Evolutionary conservation across 345 rosid genomes (phyloP).

Genomic region (Lagerstroemia speciosa): DNA sequence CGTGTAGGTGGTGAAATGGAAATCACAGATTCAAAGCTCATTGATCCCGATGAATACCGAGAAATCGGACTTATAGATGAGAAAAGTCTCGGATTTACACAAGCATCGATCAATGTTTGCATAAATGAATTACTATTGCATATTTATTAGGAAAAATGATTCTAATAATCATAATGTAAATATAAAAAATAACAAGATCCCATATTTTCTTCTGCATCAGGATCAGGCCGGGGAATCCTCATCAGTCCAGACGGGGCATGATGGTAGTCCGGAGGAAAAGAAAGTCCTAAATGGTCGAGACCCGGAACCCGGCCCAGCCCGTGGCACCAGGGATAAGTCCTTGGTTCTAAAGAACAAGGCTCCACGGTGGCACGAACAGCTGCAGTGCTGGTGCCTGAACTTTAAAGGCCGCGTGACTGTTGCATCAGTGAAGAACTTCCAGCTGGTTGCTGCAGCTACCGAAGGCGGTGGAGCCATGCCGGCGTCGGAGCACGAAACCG

Average conservation of each 20-base stretch:
- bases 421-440: constrained; percentile 92
- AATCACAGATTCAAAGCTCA: too few relatives aligned
- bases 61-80: too few relatives aligned
- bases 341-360: constrained; percentile 73
- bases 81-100: too few relatives aligned
- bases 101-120: too few relatives aligned
- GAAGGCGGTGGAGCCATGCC: constrained; percentile 44
- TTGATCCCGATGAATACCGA: too few relatives aligned
- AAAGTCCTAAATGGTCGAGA: constrained; percentile 30
- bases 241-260: constrained; percentile 41
- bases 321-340: constrained; percentile 13
- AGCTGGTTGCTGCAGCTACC: constrained; percentile 66
- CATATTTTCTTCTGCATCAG: too few relatives aligned
- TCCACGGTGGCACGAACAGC: constrained; percentile 96
- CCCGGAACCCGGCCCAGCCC: background rate
- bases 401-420: constrained; percentile 87
- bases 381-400: constrained; percentile 92
- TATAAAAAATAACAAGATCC: too few relatives aligned
- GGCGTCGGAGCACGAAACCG: constrained; percentile 57
- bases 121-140: too few relatives aligned
- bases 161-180: too few relatives aligned
- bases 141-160: too few relatives aligned
- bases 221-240: constrained; percentile 35
- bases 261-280: constrained; percentile 35
- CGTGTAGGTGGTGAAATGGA: too few relatives aligned